These are phyloP conservation scores for Pleoardoris graminearum DNA, from an alignment of 2,329 filamentous ascomycete species.

Conservation along the genomic window DNA sequence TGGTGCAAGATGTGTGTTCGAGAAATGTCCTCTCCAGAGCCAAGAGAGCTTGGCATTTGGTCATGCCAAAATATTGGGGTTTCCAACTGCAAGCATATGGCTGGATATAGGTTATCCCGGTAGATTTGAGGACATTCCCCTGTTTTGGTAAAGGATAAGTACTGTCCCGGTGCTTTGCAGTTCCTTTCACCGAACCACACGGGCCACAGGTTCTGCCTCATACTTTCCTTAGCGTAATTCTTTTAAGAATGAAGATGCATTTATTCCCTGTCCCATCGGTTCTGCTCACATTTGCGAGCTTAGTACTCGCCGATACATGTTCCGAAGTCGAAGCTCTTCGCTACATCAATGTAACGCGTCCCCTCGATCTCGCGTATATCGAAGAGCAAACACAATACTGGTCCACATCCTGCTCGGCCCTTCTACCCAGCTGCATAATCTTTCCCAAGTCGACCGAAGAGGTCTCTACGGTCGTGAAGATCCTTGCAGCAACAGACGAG, in stretches of 20 bases:
- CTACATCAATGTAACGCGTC: slow-evolving; percentile 26
- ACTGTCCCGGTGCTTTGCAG: neutral
- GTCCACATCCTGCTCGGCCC: slow-evolving; percentile 36
- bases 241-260: slow-evolving; percentile 13
- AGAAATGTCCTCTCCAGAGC: neutral
- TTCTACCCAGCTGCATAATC: slow-evolving; percentile 38
- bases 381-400: slow-evolving; percentile 38
- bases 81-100: neutral
- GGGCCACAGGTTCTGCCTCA: no score
- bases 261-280: neutral
- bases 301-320: slow-evolving; percentile 23
- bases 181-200: no score
- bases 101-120: neutral
- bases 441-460: slow-evolving; percentile 51
- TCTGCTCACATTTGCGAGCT: slow-evolving; percentile 8
- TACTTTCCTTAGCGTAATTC: no score
- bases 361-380: slow-evolving; percentile 26
- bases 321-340: slow-evolving; percentile 25
- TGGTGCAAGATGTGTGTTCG: neutral
- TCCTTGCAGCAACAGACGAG: slow-evolving; percentile 47
- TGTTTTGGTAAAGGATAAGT: neutral
- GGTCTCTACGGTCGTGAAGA: slow-evolving; percentile 57
- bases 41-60: neutral
- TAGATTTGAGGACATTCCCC: neutral
- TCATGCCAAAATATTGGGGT: neutral